phyloP scores from a whole-genome alignment of 164 flowering plant species.

The Macadamia integrifolia region DNA sequence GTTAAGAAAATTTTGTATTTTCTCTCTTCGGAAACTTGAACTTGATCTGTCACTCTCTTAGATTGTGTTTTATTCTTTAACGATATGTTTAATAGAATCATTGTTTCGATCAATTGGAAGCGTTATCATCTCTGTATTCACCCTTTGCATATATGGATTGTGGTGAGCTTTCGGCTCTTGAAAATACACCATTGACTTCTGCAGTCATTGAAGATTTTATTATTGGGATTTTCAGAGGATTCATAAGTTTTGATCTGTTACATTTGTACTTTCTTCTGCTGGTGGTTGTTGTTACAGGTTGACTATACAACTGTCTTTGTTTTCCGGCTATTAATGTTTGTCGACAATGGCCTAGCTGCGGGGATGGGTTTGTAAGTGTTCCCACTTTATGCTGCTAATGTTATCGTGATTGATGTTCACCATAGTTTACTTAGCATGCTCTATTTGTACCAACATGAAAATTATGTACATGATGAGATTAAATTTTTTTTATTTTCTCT shows the following conservation, averaged over 20 bases:
- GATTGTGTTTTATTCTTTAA: conserved; percentile 28
- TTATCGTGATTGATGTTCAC: neutral
- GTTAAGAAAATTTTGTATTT: neutral
- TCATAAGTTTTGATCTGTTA: no score
- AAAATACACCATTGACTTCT: neutral
- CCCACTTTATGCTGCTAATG: neutral
- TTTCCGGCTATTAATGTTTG: conserved; percentile 91
- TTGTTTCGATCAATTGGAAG: conserved; percentile 83
- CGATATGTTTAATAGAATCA: conserved; percentile 40
- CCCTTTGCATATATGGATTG: conserved; percentile 96
- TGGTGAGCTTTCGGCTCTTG: conserved; percentile 42
- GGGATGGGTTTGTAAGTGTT: conserved; percentile 95
- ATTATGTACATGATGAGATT: no score
- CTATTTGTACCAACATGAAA: no score
- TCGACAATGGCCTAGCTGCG: conserved; percentile 89
- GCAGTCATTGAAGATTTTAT: no score
- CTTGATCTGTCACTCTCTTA: neutral
- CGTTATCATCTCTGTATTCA: conserved; percentile 69
- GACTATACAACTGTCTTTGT: conserved; percentile 87
- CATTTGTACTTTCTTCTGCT: neutral
- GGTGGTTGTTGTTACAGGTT: conserved; percentile 41
- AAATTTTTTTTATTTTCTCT: no score
- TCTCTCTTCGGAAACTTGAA: neutral
- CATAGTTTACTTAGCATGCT: no score
- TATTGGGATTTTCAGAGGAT: no score